Conservation (phyloP, 306 rosid genomes). For the Corylus avellana region DNA sequence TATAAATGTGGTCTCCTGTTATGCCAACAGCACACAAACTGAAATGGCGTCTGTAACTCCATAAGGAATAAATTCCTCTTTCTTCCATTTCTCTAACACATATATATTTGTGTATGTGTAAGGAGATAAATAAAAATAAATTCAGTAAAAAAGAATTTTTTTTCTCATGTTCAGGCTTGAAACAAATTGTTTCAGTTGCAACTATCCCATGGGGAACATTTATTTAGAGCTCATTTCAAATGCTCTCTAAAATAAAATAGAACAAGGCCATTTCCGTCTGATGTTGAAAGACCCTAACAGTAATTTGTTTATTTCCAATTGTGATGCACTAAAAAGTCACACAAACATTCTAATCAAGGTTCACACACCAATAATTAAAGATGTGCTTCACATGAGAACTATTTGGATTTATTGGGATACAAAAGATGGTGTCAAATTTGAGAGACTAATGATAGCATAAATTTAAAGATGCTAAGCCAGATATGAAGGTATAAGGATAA, state of each 20-base stretch:
- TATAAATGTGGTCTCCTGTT: neutral
- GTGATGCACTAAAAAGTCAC: neutral
- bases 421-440: neutral
- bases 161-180: neutral
- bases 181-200: neutral
- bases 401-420: neutral
- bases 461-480: neutral
- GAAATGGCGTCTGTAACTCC: neutral
- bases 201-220: neutral
- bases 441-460: neutral
- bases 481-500: neutral
- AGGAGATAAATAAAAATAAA: neutral
- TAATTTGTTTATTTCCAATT: neutral
- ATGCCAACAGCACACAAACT: neutral
- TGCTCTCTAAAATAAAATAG: neutral
- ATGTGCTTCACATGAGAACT: neutral
- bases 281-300: neutral
- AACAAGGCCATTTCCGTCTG: neutral
- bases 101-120: neutral
- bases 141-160: neutral
- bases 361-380: neutral
- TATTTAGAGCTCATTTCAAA: neutral
- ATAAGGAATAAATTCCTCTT: neutral
- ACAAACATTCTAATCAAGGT: neutral
- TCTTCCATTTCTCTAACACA: neutral